phyloP scores from a whole-genome alignment of 108 stramenopile genomes.

The Skeletonema menzelii region DNA sequence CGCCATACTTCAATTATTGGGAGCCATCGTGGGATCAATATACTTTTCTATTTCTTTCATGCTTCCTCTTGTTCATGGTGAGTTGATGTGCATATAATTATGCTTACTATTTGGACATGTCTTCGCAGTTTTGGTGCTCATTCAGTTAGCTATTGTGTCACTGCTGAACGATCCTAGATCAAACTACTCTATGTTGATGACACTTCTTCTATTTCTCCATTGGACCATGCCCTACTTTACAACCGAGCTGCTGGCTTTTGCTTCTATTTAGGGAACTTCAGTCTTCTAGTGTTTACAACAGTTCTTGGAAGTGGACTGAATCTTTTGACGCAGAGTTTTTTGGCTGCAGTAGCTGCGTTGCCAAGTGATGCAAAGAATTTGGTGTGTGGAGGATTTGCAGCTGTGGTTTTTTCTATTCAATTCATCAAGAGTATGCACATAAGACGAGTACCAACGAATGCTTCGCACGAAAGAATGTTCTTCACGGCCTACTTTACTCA shows the following conservation, averaged over 20 bases:
- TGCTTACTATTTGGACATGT: too few species aligned
- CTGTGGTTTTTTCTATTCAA: conserved; percentile 57
- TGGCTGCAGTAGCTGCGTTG: conserved; percentile 78
- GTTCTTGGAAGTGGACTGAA: conserved; percentile 81
- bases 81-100: too few species aligned
- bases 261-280: conserved; percentile 77
- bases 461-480: conserved; percentile 57
- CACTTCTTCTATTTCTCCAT: conserved; percentile 54
- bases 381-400: conserved; percentile 80
- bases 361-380: conserved; percentile 70
- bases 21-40: conserved; percentile 57
- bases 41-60: conserved; percentile 65
- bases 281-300: conserved; percentile 70
- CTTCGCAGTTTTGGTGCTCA: too few species aligned
- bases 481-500: conserved; percentile 67
- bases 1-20: conserved; percentile 81
- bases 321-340: conserved; percentile 76
- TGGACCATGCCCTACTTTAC: conserved; percentile 80
- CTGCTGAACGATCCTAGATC: too few species aligned
- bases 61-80: conserved; percentile 79
- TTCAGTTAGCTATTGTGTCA: too few species aligned
- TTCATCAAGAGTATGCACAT: conserved; percentile 89
- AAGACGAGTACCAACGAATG: conserved; percentile 64
- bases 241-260: conserved; percentile 75
- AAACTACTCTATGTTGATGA: conserved; percentile 82